Percentiles rank a stretch among this genome's conserved stretches.
Evolutionary conservation across 768 basidiomycete genomes (phyloP).

Genomic region (Suillus decipiens): DNA sequence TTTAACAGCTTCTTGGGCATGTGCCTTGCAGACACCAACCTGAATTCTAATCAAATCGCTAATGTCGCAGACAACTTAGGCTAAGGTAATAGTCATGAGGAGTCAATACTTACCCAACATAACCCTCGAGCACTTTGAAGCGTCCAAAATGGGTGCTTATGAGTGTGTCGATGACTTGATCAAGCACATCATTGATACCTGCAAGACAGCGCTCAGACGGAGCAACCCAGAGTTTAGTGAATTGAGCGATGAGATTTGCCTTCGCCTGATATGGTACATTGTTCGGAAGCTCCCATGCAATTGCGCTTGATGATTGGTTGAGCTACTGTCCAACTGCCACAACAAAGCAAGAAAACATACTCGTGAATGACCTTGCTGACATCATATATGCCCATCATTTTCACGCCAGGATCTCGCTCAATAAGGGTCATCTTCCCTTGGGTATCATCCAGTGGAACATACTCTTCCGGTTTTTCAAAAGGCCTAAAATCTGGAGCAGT

Average conservation of each 20-base stretch:
- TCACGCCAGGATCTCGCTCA: conserved; percentile 20
- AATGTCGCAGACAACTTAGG: conserved; percentile 9
- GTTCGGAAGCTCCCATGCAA: conserved; percentile 38
- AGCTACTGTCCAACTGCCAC: neutral
- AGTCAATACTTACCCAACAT: conserved; percentile 36
- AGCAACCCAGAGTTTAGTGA: conserved; percentile 33
- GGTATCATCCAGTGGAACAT: conserved; percentile 17
- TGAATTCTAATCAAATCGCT: conserved; percentile 33
- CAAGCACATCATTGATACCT: conserved; percentile 33
- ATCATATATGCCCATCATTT: conserved; percentile 26
- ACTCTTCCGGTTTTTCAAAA: neutral
- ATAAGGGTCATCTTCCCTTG: conserved; percentile 12
- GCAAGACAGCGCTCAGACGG: conserved; percentile 36
- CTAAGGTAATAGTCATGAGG: neutral
- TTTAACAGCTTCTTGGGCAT: conserved; percentile 29
- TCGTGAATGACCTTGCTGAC: conserved; percentile 34
- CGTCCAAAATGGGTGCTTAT: conserved; percentile 41
- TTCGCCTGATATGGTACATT: conserved; percentile 38
- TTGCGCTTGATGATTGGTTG: conserved; percentile 22
- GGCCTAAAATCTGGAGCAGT: conserved; percentile 42
- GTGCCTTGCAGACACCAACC: conserved; percentile 27
- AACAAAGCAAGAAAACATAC: conserved; percentile 23
- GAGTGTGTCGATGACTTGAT: conserved; percentile 29
- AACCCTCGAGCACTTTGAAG: conserved; percentile 36
- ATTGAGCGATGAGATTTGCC: conserved; percentile 28